phyloP scores from a whole-genome alignment of 108 stramenopile genomes.

The Halocafeteria seosinensis region DNA sequence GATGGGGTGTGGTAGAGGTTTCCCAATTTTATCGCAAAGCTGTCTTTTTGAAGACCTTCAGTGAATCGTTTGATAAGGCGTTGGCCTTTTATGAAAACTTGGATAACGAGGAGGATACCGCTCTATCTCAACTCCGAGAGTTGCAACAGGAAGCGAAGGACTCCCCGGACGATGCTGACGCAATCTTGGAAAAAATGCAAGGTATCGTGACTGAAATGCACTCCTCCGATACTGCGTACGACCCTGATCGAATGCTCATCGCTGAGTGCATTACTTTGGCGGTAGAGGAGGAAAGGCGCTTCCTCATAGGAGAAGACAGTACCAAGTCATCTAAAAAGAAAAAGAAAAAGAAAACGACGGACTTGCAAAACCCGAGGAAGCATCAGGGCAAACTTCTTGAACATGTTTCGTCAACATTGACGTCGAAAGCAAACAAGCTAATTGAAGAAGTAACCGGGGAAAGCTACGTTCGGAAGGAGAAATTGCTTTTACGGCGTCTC shows the following conservation, averaged over 20 bases:
- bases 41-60: not conserved
- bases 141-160: not conserved
- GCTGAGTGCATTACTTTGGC: not conserved
- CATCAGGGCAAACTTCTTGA: too few species aligned
- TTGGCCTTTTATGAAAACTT: not conserved
- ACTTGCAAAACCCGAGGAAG: too few species aligned
- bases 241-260: too few species aligned
- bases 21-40: too few species aligned
- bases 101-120: too few species aligned
- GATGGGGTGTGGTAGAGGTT: not conserved
- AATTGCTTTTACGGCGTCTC: not conserved
- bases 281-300: not conserved
- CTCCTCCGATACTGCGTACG: too few species aligned
- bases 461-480: not conserved
- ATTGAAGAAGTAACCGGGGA: not conserved
- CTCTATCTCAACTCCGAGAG: too few species aligned
- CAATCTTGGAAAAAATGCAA: not conserved
- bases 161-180: not conserved
- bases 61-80: not conserved
- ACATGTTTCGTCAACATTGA: too few species aligned
- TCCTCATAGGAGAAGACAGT: not conserved
- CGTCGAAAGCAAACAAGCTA: not conserved
- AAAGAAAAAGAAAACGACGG: not conserved
- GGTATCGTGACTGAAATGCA: not conserved
- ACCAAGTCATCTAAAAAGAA: not conserved